Conservation (phyloP, 495 filamentous ascomycete species). For the Penicillium goetzii region DNA sequence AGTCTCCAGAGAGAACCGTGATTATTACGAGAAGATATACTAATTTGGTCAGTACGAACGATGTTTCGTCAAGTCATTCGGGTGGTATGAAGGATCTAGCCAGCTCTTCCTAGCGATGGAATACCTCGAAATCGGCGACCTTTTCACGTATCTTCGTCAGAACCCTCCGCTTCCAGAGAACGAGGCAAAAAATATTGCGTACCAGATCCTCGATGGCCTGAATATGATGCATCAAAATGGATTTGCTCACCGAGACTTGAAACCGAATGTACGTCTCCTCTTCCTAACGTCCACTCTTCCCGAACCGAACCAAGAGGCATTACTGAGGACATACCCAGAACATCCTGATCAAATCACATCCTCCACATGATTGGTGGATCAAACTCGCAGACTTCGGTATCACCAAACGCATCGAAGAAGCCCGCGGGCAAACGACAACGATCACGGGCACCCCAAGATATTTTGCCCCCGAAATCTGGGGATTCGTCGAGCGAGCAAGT, state of each 20-base stretch:
- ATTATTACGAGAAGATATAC: not conserved
- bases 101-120: conserved; percentile 45
- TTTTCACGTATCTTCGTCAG: conserved; percentile 20
- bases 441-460: conserved; percentile 22
- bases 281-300: not conserved
- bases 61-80: conserved; percentile 38
- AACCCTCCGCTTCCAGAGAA: conserved; percentile 35
- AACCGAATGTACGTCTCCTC: conserved; percentile 46
- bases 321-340: conserved; percentile 2
- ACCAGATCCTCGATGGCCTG: conserved; percentile 51
- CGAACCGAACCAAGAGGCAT: not conserved
- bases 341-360: conserved; percentile 18
- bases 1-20: not conserved
- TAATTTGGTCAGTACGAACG: conserved; percentile 4
- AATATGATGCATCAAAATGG: conserved; percentile 50
- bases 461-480: conserved; percentile 24
- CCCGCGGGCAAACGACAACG: conserved; percentile 10
- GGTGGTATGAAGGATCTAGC: conserved; percentile 33
- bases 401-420: conserved; percentile 30
- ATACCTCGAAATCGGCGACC: conserved; percentile 34
- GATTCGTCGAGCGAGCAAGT: conserved; percentile 9
- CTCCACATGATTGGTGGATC: conserved; percentile 36
- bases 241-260: conserved; percentile 55
- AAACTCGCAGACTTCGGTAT: conserved; percentile 43
- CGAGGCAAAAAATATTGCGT: conserved; percentile 40